phyloP scores from a whole-genome alignment of 2,329 filamentous ascomycete genomes.

The Calonectria hawksworthii region DNA sequence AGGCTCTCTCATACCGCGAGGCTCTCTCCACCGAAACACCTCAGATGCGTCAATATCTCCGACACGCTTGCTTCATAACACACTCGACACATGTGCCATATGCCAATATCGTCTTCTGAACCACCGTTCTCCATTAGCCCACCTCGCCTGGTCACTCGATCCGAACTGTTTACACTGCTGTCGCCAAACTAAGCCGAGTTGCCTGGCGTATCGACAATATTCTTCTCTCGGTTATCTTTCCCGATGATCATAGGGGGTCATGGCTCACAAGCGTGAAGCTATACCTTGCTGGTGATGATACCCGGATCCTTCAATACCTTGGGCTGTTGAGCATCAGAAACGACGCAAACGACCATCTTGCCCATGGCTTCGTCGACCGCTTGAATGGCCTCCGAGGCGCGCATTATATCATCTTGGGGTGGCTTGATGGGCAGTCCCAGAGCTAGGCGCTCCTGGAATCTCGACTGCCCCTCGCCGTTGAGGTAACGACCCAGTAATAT shows the following conservation, averaged over 20 bases:
- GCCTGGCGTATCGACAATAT: background rate
- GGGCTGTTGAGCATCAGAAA: too few species aligned
- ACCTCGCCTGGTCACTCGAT: background rate
- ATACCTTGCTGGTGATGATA: background rate
- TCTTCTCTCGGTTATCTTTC: background rate
- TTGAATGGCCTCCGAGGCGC: background rate
- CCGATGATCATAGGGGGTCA: background rate
- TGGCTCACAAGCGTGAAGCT: background rate
- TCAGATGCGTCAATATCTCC: background rate
- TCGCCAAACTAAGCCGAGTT: background rate
- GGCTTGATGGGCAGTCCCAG: background rate
- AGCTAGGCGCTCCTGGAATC: background rate
- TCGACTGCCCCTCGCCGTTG: background rate
- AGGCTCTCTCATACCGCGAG: too few species aligned
- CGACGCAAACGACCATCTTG: background rate
- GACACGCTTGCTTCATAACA: background rate
- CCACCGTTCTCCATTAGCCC: background rate
- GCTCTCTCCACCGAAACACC: background rate
- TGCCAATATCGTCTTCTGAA: background rate
- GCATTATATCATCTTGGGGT: background rate
- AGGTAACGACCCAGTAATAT: background rate
- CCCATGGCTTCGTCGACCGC: background rate
- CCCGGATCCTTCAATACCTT: background rate
- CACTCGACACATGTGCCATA: background rate
- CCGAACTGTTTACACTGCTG: background rate